Percentiles rank a stretch among this genome's conserved stretches.
phyloP scores from a whole-genome alignment of 1,284 basidiomycete genomes.

The Phylloporus sp. region DNA sequence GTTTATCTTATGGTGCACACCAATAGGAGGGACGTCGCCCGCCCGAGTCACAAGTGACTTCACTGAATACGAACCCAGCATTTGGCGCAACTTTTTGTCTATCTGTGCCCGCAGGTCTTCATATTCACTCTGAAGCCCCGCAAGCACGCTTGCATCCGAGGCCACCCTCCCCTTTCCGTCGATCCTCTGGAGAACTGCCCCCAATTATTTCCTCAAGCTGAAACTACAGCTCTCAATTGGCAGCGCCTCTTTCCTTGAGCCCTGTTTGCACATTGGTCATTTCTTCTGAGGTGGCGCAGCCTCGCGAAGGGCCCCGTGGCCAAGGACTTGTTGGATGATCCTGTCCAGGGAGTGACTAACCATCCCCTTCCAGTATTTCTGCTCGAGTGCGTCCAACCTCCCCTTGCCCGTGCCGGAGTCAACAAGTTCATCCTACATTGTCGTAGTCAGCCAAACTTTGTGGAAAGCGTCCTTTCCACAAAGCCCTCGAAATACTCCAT shows the following conservation, averaged over 20 bases:
- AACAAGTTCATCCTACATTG: not conserved
- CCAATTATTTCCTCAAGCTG: conserved; percentile 10
- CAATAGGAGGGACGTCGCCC: no score
- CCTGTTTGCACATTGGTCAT: conserved; percentile 9
- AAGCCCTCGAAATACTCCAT: not conserved
- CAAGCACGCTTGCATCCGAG: not conserved
- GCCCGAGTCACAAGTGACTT: no score
- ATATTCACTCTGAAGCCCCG: conserved; percentile 15
- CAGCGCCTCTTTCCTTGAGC: conserved; percentile 11
- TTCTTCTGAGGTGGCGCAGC: conserved; percentile 14
- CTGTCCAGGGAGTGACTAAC: conserved; percentile 9
- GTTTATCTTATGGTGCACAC: no score
- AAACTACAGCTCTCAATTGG: conserved; percentile 11
- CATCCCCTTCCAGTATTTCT: conserved; percentile 17
- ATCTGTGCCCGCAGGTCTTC: conserved; percentile 9
- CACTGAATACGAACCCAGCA: no score
- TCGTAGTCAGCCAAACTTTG: not conserved
- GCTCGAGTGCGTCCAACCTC: conserved; percentile 12
- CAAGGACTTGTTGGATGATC: conserved; percentile 13
- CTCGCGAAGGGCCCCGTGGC: not conserved
- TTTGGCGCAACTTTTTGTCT: conserved; percentile 15
- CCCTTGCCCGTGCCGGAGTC: not conserved
- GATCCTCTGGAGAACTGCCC: conserved; percentile 11
- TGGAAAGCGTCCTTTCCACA: not conserved
- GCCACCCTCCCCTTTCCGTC: conserved; percentile 6